Conservation (phyloP, 129 eudicot genomes). For the Saussurea involucrata region DNA sequence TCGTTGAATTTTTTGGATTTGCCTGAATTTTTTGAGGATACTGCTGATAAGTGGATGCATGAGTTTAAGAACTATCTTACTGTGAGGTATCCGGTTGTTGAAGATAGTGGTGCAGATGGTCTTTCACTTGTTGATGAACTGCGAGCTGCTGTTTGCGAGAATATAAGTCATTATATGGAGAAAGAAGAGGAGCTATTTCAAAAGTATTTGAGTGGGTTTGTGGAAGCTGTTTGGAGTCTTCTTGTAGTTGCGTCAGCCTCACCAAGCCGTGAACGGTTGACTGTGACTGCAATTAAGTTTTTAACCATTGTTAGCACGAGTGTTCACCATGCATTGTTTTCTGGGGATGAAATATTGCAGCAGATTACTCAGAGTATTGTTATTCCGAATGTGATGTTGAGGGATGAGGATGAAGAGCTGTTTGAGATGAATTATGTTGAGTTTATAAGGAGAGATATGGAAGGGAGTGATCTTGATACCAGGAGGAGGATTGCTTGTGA, state of each 20-base stretch:
- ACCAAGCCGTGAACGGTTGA: slow-evolving; percentile 69
- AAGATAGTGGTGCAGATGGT: slow-evolving; percentile 66
- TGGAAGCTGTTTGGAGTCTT: slow-evolving; percentile 71
- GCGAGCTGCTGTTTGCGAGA: slow-evolving; percentile 86
- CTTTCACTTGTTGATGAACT: slow-evolving; percentile 70
- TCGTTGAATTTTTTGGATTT: slow-evolving; percentile 73
- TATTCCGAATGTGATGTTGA: slow-evolving; percentile 83
- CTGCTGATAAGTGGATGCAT: slow-evolving; percentile 81
- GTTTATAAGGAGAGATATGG: slow-evolving; percentile 89
- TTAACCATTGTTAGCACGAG: slow-evolving; percentile 75
- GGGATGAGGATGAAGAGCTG: slow-evolving; percentile 93
- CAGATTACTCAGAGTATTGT: slow-evolving; percentile 82
- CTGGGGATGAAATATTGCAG: slow-evolving; percentile 63
- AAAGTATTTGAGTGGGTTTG: slow-evolving; percentile 68
- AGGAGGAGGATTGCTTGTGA: slow-evolving; percentile 97
- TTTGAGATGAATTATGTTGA: slow-evolving; percentile 91
- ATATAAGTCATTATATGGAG: slow-evolving; percentile 73
- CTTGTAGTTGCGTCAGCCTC: slow-evolving; percentile 68
- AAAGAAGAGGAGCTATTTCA: slow-evolving; percentile 66
- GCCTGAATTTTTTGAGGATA: slow-evolving; percentile 91
- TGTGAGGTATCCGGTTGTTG: slow-evolving; percentile 48
- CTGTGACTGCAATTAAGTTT: slow-evolving; percentile 91
- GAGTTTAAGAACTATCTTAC: slow-evolving; percentile 69
- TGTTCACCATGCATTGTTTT: slow-evolving; percentile 68
- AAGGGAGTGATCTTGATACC: slow-evolving; percentile 92